Conservation (phyloP, 2,329 filamentous ascomycete genomes). For the Fusarium brachygibbosum region DNA sequence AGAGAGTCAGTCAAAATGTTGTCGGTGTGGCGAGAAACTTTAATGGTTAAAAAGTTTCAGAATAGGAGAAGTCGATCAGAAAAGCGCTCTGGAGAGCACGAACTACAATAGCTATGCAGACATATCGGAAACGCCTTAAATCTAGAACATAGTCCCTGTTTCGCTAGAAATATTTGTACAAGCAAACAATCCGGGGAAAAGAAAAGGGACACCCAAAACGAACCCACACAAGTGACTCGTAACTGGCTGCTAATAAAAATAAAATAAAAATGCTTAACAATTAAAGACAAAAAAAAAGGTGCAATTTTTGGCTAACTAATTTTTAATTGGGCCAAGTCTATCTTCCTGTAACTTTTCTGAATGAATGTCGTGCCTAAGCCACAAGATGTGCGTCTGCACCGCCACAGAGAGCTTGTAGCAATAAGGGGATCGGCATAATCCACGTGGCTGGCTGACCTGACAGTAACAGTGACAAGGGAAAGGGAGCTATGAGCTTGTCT, state of each 20-base stretch:
- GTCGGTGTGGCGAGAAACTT: slow-evolving; percentile 26
- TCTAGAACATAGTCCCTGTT: slow-evolving; percentile 27
- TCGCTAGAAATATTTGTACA: slow-evolving; percentile 4
- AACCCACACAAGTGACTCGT: slow-evolving; percentile 30
- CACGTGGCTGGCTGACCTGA: slow-evolving; percentile 39
- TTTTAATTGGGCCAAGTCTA: slow-evolving; percentile 30
- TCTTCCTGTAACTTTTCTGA: slow-evolving; percentile 2
- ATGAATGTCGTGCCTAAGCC: slow-evolving; percentile 17
- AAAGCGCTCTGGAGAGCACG: slow-evolving; percentile 33
- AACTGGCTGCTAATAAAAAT: slow-evolving; percentile 13
- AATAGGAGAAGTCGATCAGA: slow-evolving; percentile 4
- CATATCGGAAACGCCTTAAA: slow-evolving; percentile 31
- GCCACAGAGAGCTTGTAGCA: slow-evolving; percentile 13
- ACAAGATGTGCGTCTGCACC: slow-evolving; percentile 17
- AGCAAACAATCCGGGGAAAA: slow-evolving; percentile 26
- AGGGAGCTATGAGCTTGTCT: slow-evolving; percentile 21
- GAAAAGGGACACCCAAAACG: background rate
- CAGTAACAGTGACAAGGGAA: background rate
- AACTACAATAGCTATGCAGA: slow-evolving; percentile 17
- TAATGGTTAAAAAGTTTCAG: slow-evolving; percentile 3
- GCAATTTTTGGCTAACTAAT: slow-evolving; percentile 25
- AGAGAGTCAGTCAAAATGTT: slow-evolving; percentile 5
- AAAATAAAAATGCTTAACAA: slow-evolving; percentile 22
- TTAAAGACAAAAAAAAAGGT: slow-evolving; percentile 8
- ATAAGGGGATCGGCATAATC: slow-evolving; percentile 29